Conservation (phyloP, 768 basidiomycete genomes). For the Terana coerulea region DNA sequence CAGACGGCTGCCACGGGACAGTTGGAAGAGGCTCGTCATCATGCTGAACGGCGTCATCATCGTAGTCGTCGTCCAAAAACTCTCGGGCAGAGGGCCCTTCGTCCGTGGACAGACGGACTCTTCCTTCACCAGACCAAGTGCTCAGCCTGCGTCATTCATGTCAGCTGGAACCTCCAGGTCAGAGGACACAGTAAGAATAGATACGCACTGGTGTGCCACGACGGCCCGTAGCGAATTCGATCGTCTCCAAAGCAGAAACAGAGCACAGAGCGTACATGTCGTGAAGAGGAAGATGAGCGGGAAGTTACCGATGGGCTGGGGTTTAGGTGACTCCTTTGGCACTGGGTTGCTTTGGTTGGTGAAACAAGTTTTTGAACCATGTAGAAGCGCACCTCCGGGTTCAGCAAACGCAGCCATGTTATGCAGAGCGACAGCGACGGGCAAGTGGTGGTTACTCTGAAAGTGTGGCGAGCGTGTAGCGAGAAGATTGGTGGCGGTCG, state of each 20-base stretch:
- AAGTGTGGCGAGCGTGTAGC: neutral
- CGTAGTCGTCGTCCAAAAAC: constrained; percentile 58
- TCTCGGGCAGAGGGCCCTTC: constrained; percentile 69
- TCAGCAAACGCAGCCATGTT: neutral
- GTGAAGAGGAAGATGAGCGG: constrained; percentile 53
- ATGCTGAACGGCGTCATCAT: constrained; percentile 40
- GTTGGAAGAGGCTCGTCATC: constrained; percentile 23
- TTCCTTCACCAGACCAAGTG: constrained; percentile 53
- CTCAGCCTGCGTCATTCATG: constrained; percentile 42
- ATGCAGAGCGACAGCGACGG: neutral
- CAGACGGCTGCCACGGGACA: neutral
- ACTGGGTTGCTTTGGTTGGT: constrained; percentile 32
- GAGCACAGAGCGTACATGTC: constrained; percentile 48
- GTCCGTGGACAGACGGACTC: constrained; percentile 64
- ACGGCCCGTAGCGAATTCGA: constrained; percentile 52
- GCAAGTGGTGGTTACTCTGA: neutral
- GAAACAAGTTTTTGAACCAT: neutral
- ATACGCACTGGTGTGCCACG: constrained; percentile 58
- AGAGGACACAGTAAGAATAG: neutral
- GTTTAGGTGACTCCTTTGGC: constrained; percentile 55
- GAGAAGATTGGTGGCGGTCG: neutral
- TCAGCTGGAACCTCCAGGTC: neutral
- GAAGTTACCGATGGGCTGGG: constrained; percentile 60
- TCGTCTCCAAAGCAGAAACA: constrained; percentile 64
- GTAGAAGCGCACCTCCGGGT: constrained; percentile 2